These are phyloP conservation scores for Sclerotinia nivalis DNA, from an alignment of 2,329 filamentous ascomycete species.

Conservation along the genomic window DNA sequence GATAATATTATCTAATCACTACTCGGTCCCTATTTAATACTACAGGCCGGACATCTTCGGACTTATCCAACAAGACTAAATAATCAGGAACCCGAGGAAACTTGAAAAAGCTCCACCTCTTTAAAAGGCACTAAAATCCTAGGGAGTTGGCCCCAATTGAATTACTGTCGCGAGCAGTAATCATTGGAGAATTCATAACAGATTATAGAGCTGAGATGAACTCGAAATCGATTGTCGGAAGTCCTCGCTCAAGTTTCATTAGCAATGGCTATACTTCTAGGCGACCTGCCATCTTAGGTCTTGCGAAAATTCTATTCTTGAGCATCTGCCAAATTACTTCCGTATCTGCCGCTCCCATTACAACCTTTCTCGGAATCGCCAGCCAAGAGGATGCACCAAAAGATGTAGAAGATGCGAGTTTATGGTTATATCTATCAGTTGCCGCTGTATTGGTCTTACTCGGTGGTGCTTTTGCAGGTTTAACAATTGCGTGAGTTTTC, in stretches of 20 bases:
- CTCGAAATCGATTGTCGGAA: conserved; percentile 30
- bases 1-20: background rate
- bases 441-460: conserved; percentile 80
- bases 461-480: conserved; percentile 89
- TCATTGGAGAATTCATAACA: conserved; percentile 19
- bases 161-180: conserved; percentile 19
- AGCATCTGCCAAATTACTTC: conserved; percentile 47
- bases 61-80: background rate
- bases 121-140: conserved; percentile 1
- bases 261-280: conserved; percentile 45
- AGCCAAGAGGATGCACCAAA: conserved; percentile 49
- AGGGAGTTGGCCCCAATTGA: conserved; percentile 18
- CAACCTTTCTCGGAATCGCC: conserved; percentile 46
- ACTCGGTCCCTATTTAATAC: background rate
- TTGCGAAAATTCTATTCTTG: conserved; percentile 53
- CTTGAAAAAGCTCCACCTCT: conserved; percentile 10
- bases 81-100: background rate
- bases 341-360: conserved; percentile 41
- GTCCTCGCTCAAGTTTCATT: conserved; percentile 24
- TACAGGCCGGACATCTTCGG: background rate
- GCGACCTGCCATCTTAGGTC: conserved; percentile 53
- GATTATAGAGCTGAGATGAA: conserved; percentile 28
- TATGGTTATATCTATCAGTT: conserved; percentile 80
- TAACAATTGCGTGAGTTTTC: conserved; percentile 78
- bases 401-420: conserved; percentile 59